Evolutionary conservation across 2,329 filamentous ascomycete genomes (phyloP), one percentile per base, ranked within the genome.

Genomic region (Leptographium procerum): DNA sequence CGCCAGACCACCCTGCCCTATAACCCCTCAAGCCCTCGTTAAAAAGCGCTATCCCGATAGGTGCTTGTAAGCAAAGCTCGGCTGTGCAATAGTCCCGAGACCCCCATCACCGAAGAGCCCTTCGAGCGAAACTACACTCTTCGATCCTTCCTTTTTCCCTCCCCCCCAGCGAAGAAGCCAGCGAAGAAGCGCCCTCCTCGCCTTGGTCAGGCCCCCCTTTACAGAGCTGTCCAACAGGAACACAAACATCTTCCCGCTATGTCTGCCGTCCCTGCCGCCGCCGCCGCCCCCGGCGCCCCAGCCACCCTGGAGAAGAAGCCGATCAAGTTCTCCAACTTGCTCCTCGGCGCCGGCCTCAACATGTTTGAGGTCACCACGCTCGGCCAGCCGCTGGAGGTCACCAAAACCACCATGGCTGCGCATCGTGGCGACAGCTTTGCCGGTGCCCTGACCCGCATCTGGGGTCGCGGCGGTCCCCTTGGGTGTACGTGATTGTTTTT

Each of bases 351-450:
- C 71, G 89, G 91, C 67, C 83, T 96, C 77, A 96, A 96, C 82
- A 79, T 96, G 83, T 96, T 96, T 74, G 91, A 96, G 85, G 80
- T 87, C 71, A 83, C 79, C 64, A 81, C 80, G 60, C 73, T 81
- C 64, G 77, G 77, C 65, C 81, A 95, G 83, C 94, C 94, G 66
- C 83, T 99, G 74, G 94, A 99, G 82, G 94, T 99, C 76, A 83
- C 89, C 81, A 99, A 99, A 88, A 99, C 94, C 70, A 97, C 94
- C 75, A 97, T 99, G 90, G 94, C 94, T 69, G 94, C 94, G 67
- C 94, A 99, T 78, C 87, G 94, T 75, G 82, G 84, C 69, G 92
- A 97, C 74, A 86, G 84, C 75, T 94, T 99, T 77, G 79, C 79
- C 64, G 80, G 84, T 66, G 88, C 94, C 70, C 85, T 97, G 71